Conservation (phyloP, 2,329 filamentous ascomycete genomes). For the Cladophialophora carrionii region DNA sequence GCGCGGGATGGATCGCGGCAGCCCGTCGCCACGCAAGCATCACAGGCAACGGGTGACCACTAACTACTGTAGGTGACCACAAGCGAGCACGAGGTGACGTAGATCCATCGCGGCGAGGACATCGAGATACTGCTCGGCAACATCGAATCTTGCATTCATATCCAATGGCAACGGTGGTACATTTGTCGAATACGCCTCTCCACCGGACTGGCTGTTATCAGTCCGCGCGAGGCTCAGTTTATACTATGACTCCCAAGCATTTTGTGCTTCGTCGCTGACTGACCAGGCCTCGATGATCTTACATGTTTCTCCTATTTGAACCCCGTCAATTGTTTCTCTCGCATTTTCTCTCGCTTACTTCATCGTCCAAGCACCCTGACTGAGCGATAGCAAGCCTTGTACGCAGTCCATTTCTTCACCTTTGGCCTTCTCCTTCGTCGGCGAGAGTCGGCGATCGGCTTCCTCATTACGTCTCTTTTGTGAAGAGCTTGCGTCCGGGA, state of each 20-base stretch:
- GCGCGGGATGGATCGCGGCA: background rate
- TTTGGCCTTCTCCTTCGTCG: conserved; percentile 57
- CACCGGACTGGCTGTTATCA: conserved; percentile 15
- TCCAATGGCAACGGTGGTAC: conserved; percentile 15
- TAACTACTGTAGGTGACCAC: background rate
- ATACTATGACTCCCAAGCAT: background rate
- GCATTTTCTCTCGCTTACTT: background rate
- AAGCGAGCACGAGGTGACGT: background rate
- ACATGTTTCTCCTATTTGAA: conserved; percentile 1
- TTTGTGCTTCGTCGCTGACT: background rate
- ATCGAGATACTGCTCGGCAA: background rate
- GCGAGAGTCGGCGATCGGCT: conserved; percentile 11
- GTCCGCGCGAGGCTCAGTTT: conserved; percentile 6
- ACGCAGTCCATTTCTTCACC: conserved; percentile 84
- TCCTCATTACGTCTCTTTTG: conserved; percentile 10
- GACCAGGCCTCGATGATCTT: conserved; percentile 1
- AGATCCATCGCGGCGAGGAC: background rate
- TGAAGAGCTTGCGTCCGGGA: conserved; percentile 25
- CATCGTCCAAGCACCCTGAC: conserved; percentile 84
- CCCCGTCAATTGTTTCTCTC: background rate
- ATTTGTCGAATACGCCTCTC: conserved; percentile 8
- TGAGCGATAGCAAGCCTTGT: conserved; percentile 83
- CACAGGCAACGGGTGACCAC: background rate
- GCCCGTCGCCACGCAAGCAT: background rate
- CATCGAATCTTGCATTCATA: conserved; percentile 2